Evolutionary conservation across 495 filamentous ascomycete species (phyloP), one percentile per base, ranked within the genome.

Genomic region (Tuber melanosporum): DNA sequence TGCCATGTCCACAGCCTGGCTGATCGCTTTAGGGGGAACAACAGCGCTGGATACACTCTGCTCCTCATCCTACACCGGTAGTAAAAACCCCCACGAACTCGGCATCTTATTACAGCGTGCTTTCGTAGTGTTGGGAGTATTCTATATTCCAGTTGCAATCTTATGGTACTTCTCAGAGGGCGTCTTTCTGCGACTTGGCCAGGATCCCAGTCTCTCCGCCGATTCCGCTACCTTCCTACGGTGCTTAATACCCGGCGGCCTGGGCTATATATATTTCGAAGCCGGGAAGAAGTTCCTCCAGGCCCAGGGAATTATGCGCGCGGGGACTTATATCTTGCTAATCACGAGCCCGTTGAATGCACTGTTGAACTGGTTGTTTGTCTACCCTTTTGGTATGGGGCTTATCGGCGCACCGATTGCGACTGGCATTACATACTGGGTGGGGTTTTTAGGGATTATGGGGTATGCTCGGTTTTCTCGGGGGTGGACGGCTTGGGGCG

Each of bases 231-330:
- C 87, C 49, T 97, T 97, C 81, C 85, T 97, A 14, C 91, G 87
- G 19, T 91, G 89, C 74, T 86, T 97, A 43, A 92, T 94, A 26
- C 94, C 94, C 0, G 94, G 94, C 6, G 94, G 94, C 0, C 80
- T 97, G 71, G 94, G 94, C 2, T 97, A 97, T 84, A 90, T 97
- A 70, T 97, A 93, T 83, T 97, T 97, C 80, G 94, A 97, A 84
- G 86, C 89, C 19, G 91, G 93, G 89, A 97, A 97, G 85, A 97
- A 97, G 84, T 97, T 91, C 81, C 85, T 97, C 20, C 94, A 97
- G 84, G 94, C 94, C 5, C 94, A 97, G 87, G 92, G 91, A 73
- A 94, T 97, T 74, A 96, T 97, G 89, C 87, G 90, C 19, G 92
- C 93, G 0, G 94, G 94, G 45, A 97, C 93, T 0, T 96, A 96